Percentiles rank a stretch among this genome's conserved stretches.
Evolutionary conservation across 495 filamentous ascomycete genomes (phyloP).

Genomic region (Penicillium turbatum): DNA sequence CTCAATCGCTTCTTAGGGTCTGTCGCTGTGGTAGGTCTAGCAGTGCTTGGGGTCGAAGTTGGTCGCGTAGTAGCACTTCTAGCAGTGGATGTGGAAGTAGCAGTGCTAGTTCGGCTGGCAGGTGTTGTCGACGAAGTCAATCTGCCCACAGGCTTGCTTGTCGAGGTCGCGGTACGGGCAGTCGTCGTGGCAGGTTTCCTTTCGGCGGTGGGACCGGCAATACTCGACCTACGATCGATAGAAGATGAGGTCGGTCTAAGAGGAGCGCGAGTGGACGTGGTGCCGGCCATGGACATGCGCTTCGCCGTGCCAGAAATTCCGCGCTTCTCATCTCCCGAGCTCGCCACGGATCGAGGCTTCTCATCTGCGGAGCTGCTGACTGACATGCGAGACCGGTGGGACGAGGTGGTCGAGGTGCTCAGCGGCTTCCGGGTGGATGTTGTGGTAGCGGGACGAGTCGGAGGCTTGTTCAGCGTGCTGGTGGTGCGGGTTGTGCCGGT

Average conservation of each 20-base stretch:
- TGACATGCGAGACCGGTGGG: slow-evolving; percentile 43
- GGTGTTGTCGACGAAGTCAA: slow-evolving; percentile 27
- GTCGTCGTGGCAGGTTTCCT: slow-evolving; percentile 30
- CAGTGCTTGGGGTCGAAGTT: slow-evolving; percentile 22
- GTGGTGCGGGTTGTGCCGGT: slow-evolving; percentile 28
- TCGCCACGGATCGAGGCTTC: slow-evolving; percentile 40
- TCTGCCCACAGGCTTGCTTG: slow-evolving; percentile 29
- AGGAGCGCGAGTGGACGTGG: slow-evolving; percentile 32
- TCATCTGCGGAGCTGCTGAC: slow-evolving; percentile 49
- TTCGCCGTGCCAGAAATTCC: slow-evolving; percentile 44
- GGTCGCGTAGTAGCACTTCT: slow-evolving; percentile 25
- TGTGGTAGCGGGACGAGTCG: slow-evolving; percentile 40
- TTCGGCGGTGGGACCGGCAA: slow-evolving; percentile 32
- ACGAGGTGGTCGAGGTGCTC: slow-evolving; percentile 38
- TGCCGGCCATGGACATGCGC: slow-evolving; percentile 45
- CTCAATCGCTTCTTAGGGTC: slow-evolving; percentile 38
- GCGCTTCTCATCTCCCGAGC: slow-evolving; percentile 45
- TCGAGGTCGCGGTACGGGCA: slow-evolving; percentile 29
- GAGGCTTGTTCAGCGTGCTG: slow-evolving; percentile 42
- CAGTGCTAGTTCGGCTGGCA: slow-evolving; percentile 27
- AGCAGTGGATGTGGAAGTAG: slow-evolving; percentile 18
- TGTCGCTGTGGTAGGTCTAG: slow-evolving; percentile 14
- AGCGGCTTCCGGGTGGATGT: slow-evolving; percentile 37
- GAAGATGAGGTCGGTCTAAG: slow-evolving; percentile 35
- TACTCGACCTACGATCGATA: slow-evolving; percentile 40